Evolutionary conservation across 2,329 filamentous ascomycete species (phyloP).

Genomic region (Fusarium annulatum): DNA sequence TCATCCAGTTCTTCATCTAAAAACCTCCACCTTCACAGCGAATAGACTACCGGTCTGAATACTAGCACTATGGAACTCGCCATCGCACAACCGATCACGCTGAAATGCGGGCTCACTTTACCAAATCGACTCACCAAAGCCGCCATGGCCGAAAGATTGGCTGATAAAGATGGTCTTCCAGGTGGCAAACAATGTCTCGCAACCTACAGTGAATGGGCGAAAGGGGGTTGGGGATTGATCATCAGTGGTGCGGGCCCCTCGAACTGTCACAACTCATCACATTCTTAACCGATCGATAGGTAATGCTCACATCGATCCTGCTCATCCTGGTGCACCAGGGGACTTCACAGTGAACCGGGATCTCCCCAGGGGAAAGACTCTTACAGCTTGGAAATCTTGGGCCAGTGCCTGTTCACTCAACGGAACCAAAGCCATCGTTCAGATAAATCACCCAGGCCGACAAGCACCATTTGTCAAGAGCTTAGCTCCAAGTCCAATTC

Average conservation of each 20-base stretch:
- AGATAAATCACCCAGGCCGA: background rate
- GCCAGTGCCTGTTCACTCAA: background rate
- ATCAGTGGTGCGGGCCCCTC: background rate
- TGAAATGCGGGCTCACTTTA: background rate
- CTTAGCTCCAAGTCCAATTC: background rate
- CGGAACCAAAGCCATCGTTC: background rate
- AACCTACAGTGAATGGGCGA: background rate
- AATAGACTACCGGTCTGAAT: background rate
- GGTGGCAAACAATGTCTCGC: background rate
- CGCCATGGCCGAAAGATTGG: background rate
- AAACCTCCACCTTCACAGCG: background rate
- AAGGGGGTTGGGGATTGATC: background rate
- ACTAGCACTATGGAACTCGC: background rate
- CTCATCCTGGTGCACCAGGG: background rate
- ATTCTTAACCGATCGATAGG: background rate
- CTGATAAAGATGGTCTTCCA: background rate
- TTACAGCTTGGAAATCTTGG: background rate
- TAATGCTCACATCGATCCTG: background rate
- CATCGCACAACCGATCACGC: background rate
- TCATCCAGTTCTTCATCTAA: fast-evolving
- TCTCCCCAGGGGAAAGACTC: background rate
- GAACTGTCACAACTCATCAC: background rate
- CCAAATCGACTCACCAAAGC: background rate
- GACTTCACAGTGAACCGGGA: background rate
- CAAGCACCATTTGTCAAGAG: background rate